A percentile compares a stretch with the other conserved stretches of the same genome.
Evolutionary conservation across 2,329 filamentous ascomycete species (phyloP).

Genomic region (Penicillium fuscoglaucum): DNA sequence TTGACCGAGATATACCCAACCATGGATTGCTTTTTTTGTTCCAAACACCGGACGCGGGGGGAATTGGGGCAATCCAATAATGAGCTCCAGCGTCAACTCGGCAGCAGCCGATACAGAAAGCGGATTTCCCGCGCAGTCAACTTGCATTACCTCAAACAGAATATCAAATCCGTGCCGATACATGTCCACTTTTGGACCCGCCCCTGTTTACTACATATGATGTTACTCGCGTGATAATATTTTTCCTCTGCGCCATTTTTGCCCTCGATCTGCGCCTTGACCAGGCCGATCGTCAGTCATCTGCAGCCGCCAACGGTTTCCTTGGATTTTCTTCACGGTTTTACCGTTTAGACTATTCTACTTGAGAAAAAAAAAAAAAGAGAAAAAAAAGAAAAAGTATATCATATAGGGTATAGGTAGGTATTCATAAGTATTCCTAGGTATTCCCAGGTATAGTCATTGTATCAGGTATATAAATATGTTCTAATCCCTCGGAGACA

Average conservation of each 20-base stretch:
- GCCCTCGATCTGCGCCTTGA: slow-evolving; percentile 12
- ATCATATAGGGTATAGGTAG: not conserved
- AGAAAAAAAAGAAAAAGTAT: not conserved
- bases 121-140: slow-evolving; percentile 8
- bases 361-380: not conserved
- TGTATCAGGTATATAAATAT: not conserved
- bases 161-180: not conserved
- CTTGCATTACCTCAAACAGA: not conserved
- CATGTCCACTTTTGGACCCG: slow-evolving; percentile 1
- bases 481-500: not conserved
- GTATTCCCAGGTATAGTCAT: not conserved
- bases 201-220: not conserved
- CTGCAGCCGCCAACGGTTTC: slow-evolving; percentile 21
- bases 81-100: slow-evolving; percentile 4
- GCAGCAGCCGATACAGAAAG: slow-evolving; percentile 7
- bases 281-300: slow-evolving; percentile 19
- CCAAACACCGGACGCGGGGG: not conserved
- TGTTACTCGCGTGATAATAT: slow-evolving; percentile 8
- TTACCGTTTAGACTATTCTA: not conserved
- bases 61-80: not conserved
- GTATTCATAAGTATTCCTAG: not conserved
- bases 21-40: slow-evolving; percentile 13
- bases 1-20: slow-evolving; percentile 12
- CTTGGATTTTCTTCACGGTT: slow-evolving; percentile 18
- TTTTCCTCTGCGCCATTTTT: slow-evolving; percentile 8